A percentile compares a stretch with the other conserved stretches of the same genome.
Conservation (phyloP, 768 basidiomycete genomes). For the Boletus vinaceobasis region DNA sequence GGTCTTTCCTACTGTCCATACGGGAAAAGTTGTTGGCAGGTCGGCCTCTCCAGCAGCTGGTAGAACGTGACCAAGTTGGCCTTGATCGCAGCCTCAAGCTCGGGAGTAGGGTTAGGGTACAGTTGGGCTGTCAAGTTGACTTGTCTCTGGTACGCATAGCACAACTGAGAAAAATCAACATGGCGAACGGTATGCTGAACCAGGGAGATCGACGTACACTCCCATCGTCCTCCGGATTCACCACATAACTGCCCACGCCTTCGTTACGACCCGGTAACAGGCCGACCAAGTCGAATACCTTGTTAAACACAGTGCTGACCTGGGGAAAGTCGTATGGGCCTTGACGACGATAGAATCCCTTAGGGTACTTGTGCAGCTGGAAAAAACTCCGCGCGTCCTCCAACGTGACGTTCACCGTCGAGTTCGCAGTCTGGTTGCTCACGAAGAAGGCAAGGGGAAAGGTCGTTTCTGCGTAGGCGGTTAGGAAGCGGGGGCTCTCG, state of each 20-base stretch:
- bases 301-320: not conserved
- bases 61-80: conserved; percentile 19
- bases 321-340: conserved; percentile 5
- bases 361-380: conserved; percentile 15
- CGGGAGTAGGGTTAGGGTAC: conserved; percentile 23
- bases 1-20: conserved; percentile 6
- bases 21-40: conserved; percentile 17
- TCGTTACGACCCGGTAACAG: conserved; percentile 18
- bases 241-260: conserved; percentile 17
- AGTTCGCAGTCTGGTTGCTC: conserved; percentile 11
- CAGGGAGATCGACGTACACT: conserved; percentile 7
- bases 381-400: conserved; percentile 21
- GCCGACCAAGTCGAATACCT: not conserved
- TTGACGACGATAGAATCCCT: conserved; percentile 19
- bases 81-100: conserved; percentile 22
- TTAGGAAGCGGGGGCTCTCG: conserved; percentile 18
- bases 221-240: conserved; percentile 6
- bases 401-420: conserved; percentile 14
- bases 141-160: conserved; percentile 21
- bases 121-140: conserved; percentile 17
- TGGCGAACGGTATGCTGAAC: not conserved
- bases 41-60: conserved; percentile 4
- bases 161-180: conserved; percentile 11
- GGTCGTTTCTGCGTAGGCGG: conserved; percentile 23
- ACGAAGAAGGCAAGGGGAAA: conserved; percentile 28